Percentiles rank a stretch among this genome's conserved stretches.
phyloP scores from a whole-genome alignment of 805 yeast species.

The Candida berthetii region DNA sequence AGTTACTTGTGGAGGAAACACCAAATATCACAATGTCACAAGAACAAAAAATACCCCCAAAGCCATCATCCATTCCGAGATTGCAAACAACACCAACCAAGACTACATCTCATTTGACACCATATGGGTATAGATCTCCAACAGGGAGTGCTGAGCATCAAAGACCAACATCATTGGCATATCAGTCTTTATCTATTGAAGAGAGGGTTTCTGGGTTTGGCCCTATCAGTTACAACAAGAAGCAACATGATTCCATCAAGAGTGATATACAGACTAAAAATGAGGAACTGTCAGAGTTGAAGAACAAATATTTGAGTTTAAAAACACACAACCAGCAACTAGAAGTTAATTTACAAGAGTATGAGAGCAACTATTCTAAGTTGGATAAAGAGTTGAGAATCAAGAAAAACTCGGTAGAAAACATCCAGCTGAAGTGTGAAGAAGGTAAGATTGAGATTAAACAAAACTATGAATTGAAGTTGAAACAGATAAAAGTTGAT shows the following conservation, averaged over 20 bases:
- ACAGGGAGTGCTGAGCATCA: neutral
- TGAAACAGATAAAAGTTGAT: conserved; percentile 25
- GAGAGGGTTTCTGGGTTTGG: neutral
- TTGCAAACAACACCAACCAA: conserved; percentile 17
- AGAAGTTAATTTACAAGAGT: conserved; percentile 28
- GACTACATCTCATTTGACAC: conserved; percentile 7
- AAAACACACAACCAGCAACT: conserved; percentile 32
- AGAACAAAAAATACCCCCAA: neutral
- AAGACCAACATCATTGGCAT: neutral
- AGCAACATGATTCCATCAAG: conserved; percentile 9
- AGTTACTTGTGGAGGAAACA: too few species aligned
- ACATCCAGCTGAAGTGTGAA: conserved; percentile 21
- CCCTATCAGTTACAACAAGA: neutral
- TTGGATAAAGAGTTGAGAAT: conserved; percentile 17
- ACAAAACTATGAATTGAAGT: conserved; percentile 23
- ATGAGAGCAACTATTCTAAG: conserved; percentile 16
- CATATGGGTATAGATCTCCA: conserved; percentile 8
- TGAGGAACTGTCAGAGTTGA: conserved; percentile 13
- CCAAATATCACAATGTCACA: too few species aligned
- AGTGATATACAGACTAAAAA: conserved; percentile 9
- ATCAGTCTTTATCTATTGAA: neutral
- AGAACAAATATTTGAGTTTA: conserved; percentile 19
- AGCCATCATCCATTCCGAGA: conserved; percentile 12
- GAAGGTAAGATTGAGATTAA: conserved; percentile 13
- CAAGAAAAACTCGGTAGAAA: conserved; percentile 24